Evolutionary conservation across 78 protist genomes (phyloP).

Genomic region (Dictyostelium intermedium): DNA sequence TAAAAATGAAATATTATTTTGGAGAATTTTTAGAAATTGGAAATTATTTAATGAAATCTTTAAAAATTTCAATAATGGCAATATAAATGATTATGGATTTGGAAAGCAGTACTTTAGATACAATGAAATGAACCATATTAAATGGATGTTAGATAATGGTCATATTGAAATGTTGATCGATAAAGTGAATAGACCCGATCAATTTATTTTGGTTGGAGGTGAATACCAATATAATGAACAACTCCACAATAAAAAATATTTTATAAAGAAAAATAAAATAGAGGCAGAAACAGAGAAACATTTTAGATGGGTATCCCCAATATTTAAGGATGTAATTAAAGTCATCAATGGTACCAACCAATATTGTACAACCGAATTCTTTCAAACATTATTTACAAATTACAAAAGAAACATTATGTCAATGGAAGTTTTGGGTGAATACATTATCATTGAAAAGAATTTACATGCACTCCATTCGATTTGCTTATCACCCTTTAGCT

Average conservation of each 20-base stretch:
- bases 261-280: neutral
- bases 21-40: neutral
- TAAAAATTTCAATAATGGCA: neutral
- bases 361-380: neutral
- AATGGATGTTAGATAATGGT: neutral
- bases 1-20: neutral
- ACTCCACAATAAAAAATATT: neutral
- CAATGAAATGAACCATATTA: neutral
- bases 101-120: neutral
- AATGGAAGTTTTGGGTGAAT: neutral
- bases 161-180: neutral
- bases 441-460: neutral
- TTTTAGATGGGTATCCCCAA: neutral
- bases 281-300: neutral
- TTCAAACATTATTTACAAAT: neutral
- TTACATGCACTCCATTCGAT: neutral
- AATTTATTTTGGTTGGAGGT: neutral
- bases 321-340: neutral
- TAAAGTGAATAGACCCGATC: neutral
- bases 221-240: neutral
- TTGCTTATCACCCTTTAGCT: neutral
- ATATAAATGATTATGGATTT: neutral
- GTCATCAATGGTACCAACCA: neutral
- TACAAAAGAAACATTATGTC: neutral
- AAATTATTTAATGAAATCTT: neutral